Base-by-base conservation (phyloP, 202 grass and related monocot genomes). In the Panicum virgatum region DNA sequence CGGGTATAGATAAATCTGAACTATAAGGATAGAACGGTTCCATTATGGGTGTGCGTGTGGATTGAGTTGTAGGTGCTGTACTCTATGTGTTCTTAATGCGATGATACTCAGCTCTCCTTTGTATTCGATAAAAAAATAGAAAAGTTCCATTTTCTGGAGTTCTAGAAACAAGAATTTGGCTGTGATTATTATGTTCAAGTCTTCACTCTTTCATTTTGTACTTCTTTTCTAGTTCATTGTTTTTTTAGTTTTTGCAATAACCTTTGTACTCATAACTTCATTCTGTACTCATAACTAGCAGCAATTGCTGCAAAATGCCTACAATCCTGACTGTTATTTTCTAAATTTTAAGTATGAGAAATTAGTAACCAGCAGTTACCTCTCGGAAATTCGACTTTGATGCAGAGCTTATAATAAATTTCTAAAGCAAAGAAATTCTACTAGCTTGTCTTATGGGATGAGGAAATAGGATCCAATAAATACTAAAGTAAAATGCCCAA, bases 391-490 rank as follows among this genome's bases (percentile, higher is more conserved):
- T 16, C 11, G 18, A 64, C 29, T 11, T 63, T 34, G 43, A 64
- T 64, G 43, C 11, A 34, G n/a, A n/a, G 3, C 64, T 27, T 32
- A 62, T 77, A 47, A 45, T 27, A 20, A 62, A 20, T 22, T 77
- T 12, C 18, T 45, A n/a, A 30, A 48, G 14, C 37, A 59, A 73
- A 34, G 12, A 60, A 74, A 27, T 43, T 79, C 7, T 80, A 59
- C 61, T 57, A 80, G 45, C 52, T 75, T 68, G 25, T 52, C 44
- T 61, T 51, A 36, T 40, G 15, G 43, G 78, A 18, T 34, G 57
- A 67, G 80, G 38, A 66, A 65, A 72, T 38, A 26, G 3, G 15
- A 84, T 52, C 9, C 16, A 54, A 18, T 15, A 78, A 50, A 82
- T 37, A 32, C 9, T 19, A 0, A 68, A 39, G 60, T 57, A 53